Evolutionary conservation across 306 rosid species (phyloP).

Genomic region (Potentilla sterilis): DNA sequence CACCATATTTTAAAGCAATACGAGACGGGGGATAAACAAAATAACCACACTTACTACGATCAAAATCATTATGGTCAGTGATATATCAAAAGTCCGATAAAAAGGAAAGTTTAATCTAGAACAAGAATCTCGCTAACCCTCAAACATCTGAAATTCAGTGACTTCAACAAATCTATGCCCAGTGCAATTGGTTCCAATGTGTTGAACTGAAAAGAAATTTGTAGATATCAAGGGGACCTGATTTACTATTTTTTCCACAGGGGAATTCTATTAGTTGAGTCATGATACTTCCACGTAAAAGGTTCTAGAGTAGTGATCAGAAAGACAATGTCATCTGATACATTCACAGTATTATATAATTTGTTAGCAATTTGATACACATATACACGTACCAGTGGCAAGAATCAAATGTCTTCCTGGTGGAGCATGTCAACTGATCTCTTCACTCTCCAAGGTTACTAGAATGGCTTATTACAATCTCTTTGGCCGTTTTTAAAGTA

Average conservation of each 20-base stretch:
- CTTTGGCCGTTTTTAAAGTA: too few relatives aligned
- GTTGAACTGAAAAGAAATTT: neutral
- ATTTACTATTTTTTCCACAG: too few relatives aligned
- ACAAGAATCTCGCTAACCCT: neutral
- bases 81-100: neutral
- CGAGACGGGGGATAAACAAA: neutral
- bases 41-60: neutral
- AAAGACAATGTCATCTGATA: neutral
- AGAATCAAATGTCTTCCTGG: too few relatives aligned
- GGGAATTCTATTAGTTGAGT: too few relatives aligned
- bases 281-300: neutral
- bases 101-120: neutral
- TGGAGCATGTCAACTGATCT: too few relatives aligned
- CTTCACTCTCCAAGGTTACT: too few relatives aligned
- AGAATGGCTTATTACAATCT: too few relatives aligned
- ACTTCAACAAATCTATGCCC: neutral
- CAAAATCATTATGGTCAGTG: neutral
- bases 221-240: neutral
- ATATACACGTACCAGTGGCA: too few relatives aligned
- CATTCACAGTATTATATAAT: too few relatives aligned
- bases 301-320: neutral
- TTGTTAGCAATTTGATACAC: too few relatives aligned
- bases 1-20: neutral
- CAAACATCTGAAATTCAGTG: neutral
- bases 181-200: neutral